Evolutionary conservation across 331 rosid genomes (phyloP).

Genomic region (Pyracantha coccinea): DNA sequence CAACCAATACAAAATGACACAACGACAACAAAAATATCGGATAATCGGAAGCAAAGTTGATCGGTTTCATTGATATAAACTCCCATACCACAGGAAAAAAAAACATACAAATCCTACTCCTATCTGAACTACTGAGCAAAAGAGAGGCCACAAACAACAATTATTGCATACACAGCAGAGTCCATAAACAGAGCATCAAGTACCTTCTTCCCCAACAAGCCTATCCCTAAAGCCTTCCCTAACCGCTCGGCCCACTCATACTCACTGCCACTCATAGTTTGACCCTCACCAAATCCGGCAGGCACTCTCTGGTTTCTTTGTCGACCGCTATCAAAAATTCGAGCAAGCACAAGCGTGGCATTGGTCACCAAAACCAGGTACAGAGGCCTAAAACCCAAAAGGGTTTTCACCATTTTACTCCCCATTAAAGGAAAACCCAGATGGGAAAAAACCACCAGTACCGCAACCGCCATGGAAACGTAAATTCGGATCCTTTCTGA

Average conservation of each 20-base stretch:
- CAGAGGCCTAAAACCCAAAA: conserved; percentile 48
- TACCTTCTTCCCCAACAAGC: conserved; percentile 34
- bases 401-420: conserved; percentile 23
- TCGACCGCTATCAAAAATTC: conserved; percentile 17
- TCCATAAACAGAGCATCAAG: conserved; percentile 69
- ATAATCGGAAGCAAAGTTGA: neutral
- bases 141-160: conserved; percentile 58
- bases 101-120: neutral
- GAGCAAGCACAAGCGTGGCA: conserved; percentile 43
- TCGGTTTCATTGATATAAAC: neutral
- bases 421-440: conserved; percentile 40
- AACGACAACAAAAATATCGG: neutral
- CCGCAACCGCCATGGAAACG: conserved; percentile 44
- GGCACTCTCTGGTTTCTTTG: conserved; percentile 11
- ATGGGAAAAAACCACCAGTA: conserved; percentile 48
- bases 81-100: neutral
- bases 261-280: conserved; percentile 4
- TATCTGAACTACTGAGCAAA: conserved; percentile 8
- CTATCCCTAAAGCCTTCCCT: conserved; percentile 38
- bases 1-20: neutral
- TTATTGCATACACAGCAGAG: conserved; percentile 53
- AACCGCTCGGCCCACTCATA: conserved; percentile 32
- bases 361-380: conserved; percentile 62
- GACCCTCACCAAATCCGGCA: conserved; percentile 10
- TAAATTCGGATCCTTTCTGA: conserved; percentile 40